These are phyloP conservation scores for Dothiorella sarmentorum DNA, from an alignment of 2,329 filamentous ascomycete species.

Conservation along the genomic window DNA sequence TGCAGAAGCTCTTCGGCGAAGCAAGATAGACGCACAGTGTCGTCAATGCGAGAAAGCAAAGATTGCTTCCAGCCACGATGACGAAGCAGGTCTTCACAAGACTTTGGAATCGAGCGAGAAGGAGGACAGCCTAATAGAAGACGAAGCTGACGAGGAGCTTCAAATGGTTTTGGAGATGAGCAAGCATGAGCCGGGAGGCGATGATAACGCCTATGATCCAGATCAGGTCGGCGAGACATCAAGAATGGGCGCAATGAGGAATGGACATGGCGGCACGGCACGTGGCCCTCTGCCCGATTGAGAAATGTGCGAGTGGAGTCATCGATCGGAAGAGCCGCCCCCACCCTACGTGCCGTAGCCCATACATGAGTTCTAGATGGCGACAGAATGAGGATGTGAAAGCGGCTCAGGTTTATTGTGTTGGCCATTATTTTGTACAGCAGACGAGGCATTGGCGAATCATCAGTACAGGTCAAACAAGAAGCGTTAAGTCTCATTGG, in stretches of 20 bases:
- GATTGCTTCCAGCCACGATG: background rate
- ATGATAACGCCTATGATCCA: background rate
- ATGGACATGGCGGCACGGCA: background rate
- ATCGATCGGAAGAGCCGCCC: background rate
- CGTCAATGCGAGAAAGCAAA: background rate
- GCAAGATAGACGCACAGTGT: background rate
- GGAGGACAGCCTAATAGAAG: background rate
- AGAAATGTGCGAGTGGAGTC: background rate
- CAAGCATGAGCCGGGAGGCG: background rate
- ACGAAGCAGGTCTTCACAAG: background rate
- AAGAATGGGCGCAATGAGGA: slow-evolving; percentile 9
- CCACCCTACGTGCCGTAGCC: background rate
- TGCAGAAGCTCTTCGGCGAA: background rate
- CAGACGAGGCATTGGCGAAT: background rate
- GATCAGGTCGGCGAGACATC: slow-evolving; percentile 1
- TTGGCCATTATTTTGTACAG: background rate
- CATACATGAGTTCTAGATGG: background rate
- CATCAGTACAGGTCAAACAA: background rate
- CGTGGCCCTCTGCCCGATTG: background rate
- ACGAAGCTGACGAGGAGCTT: background rate
- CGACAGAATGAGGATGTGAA: background rate
- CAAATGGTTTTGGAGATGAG: background rate
- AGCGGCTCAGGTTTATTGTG: background rate
- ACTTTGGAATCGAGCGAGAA: background rate
- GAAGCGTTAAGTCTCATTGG: background rate